These are phyloP conservation scores for Quambalaria eucalypti DNA, from an alignment of 1,284 basidiomycete species.

Conservation along the genomic window DNA sequence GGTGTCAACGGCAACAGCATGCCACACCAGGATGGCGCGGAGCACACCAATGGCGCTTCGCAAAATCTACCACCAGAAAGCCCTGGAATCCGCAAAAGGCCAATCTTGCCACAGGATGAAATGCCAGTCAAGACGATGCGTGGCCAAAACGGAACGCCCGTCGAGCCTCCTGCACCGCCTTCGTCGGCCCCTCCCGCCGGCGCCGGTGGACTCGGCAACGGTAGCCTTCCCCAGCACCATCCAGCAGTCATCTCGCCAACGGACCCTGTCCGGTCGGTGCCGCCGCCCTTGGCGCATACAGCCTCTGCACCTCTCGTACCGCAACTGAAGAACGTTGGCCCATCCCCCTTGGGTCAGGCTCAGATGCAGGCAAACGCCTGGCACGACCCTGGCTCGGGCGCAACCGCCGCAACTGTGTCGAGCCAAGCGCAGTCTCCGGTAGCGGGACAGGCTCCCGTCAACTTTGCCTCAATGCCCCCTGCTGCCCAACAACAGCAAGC, in stretches of 20 bases:
- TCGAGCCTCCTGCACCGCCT: constrained; percentile 8
- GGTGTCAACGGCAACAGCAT: neutral
- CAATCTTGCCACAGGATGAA: neutral
- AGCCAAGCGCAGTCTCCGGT: neutral
- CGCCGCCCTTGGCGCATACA: neutral
- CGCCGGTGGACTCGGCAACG: neutral
- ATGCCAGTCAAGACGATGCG: constrained; percentile 12
- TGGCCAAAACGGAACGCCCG: constrained; percentile 7
- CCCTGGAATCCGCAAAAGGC: neutral
- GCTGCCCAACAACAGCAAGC: neutral
- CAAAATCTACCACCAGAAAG: constrained; percentile 1
- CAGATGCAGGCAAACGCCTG: neutral
- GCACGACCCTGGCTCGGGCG: neutral
- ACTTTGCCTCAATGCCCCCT: neutral
- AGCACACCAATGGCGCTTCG: neutral
- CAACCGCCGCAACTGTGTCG: neutral
- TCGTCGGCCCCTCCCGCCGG: constrained; percentile 6
- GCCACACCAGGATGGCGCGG: neutral
- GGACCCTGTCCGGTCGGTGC: neutral
- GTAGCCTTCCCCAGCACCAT: neutral
- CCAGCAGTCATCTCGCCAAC: neutral
- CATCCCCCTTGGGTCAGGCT: neutral
- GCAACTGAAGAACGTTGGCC: neutral
- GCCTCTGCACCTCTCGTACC: neutral
- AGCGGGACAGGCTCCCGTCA: neutral